Conservation (phyloP, 345 rosid genomes). For the Atalantia buxifolia region DNA sequence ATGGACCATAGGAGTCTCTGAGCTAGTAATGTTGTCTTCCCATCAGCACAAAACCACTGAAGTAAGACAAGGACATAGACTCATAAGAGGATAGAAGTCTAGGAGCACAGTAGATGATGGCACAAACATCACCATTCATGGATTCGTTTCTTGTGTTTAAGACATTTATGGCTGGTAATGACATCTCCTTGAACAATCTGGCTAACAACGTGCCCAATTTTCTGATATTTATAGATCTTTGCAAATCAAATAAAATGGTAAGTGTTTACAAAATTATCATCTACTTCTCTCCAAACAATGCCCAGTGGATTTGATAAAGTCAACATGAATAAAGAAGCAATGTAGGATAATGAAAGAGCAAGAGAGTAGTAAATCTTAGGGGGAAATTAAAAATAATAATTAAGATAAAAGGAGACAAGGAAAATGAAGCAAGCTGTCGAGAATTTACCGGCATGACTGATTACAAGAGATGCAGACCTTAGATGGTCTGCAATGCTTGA, state of each 20-base stretch:
- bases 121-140: slow-evolving; percentile 1
- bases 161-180: not conserved
- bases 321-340: not conserved
- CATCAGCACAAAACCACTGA: not conserved
- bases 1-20: not conserved
- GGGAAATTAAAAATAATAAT: not conserved
- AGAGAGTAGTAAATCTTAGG: not conserved
- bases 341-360: not conserved
- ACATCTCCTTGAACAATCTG: not conserved
- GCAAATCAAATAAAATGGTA: not conserved
- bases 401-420: not conserved
- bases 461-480: slow-evolving; percentile 82
- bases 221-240: not conserved
- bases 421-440: not conserved
- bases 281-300: not conserved
- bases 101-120: not conserved
- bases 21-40: not conserved
- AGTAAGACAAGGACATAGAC: too few species aligned
- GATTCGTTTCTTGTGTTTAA: not conserved
- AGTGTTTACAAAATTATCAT: not conserved
- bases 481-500: slow-evolving; percentile 80
- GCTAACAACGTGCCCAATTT: not conserved
- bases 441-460: slow-evolving; percentile 80
- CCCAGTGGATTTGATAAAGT: not conserved
- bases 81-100: not conserved